Percentiles rank a stretch among this genome's conserved stretches.
Evolutionary conservation across 805 yeast species (phyloP).

Genomic region (Kodamaea nitidulidarum): DNA sequence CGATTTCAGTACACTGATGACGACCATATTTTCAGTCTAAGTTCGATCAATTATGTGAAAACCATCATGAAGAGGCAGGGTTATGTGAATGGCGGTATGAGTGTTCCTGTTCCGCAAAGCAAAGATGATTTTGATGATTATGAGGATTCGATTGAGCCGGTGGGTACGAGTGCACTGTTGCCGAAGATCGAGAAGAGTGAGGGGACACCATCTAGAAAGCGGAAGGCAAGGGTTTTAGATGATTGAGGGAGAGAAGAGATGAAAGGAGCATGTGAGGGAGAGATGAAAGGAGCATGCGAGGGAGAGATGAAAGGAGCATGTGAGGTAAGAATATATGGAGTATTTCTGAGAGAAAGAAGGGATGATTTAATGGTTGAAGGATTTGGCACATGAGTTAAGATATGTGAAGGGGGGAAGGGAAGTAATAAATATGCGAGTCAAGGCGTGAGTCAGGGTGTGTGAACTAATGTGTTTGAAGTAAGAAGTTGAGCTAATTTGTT

Average conservation of each 20-base stretch:
- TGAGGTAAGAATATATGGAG: not conserved
- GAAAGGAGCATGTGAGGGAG: not conserved
- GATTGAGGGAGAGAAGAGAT: constrained; percentile 13
- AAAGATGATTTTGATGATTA: constrained; percentile 37
- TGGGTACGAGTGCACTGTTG: constrained; percentile 6
- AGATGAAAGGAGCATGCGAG: not conserved
- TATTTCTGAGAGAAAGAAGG: too few species aligned
- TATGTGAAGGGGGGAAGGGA: too few species aligned
- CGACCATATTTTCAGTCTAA: constrained; percentile 76
- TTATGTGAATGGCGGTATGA: constrained; percentile 16
- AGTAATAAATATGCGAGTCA: too few species aligned
- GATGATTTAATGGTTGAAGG: too few species aligned
- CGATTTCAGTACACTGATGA: constrained; percentile 59
- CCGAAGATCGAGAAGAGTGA: constrained; percentile 3
- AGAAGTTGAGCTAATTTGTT: too few species aligned
- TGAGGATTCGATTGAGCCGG: constrained; percentile 33
- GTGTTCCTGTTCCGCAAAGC: constrained; percentile 4
- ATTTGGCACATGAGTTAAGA: too few species aligned
- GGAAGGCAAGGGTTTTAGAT: constrained; percentile 25
- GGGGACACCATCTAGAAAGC: constrained; percentile 23
- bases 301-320: not conserved
- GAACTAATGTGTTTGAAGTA: too few species aligned
- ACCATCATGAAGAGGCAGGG: constrained; percentile 48
- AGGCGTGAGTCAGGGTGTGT: too few species aligned
- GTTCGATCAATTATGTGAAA: constrained; percentile 66